These are phyloP conservation scores for Solanum corneliomulleri DNA, from an alignment of 257 asterid species.

Conservation along the genomic window DNA sequence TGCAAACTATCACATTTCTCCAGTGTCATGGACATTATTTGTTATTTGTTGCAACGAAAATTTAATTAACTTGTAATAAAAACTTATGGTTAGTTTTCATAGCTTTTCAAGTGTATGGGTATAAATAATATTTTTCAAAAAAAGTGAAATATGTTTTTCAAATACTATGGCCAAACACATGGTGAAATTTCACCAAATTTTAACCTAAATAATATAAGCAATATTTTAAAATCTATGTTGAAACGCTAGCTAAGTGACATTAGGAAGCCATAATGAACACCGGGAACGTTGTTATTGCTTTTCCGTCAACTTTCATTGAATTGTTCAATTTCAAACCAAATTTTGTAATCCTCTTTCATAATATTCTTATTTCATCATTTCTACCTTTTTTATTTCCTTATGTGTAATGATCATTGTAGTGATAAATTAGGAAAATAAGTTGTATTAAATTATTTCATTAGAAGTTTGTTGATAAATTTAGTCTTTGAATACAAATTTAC, in stretches of 20 bases:
- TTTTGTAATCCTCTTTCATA: not conserved
- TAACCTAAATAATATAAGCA: too few relatives aligned
- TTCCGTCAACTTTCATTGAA: not conserved
- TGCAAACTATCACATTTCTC: too few relatives aligned
- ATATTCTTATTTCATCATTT: not conserved
- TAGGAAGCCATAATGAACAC: not conserved
- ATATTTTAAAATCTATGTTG: too few relatives aligned
- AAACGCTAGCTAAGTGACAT: not conserved
- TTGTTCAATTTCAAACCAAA: not conserved
- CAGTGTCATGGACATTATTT: too few relatives aligned
- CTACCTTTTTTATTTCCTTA: not conserved
- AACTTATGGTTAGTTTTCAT: too few relatives aligned
- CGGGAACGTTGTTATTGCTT: not conserved
- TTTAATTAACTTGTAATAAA: too few relatives aligned
- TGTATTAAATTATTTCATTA: not conserved
- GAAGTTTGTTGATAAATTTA: not conserved
- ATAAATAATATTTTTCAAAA: too few relatives aligned
- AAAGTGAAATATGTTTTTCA: too few relatives aligned
- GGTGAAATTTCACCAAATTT: too few relatives aligned
- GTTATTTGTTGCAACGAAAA: too few relatives aligned
- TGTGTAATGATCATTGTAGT: not conserved
- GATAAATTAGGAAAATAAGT: not conserved
- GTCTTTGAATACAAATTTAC: not conserved
- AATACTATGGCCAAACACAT: too few relatives aligned
- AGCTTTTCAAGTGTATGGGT: too few relatives aligned